phyloP scores from a whole-genome alignment of 2,329 filamentous ascomycete species.

The Claviceps sp. region DNA sequence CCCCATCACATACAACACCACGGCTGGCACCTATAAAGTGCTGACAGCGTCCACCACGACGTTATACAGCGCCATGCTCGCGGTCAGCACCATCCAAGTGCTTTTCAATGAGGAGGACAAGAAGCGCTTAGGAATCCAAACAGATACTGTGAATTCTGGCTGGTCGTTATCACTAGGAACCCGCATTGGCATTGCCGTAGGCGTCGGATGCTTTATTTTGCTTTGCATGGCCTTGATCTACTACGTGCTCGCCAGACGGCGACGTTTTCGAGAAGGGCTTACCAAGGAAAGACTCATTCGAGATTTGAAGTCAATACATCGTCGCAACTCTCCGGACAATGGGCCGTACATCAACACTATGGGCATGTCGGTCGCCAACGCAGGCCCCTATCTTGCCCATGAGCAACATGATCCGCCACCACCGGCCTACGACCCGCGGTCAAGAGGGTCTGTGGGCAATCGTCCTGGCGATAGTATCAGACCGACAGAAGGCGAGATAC shows the following conservation, averaged over 20 bases:
- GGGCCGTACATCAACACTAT: background rate
- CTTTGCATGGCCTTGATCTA: conserved; percentile 14
- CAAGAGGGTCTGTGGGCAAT: conserved; percentile 12
- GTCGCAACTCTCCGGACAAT: background rate
- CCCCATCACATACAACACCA: conserved; percentile 22
- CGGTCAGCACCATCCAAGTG: conserved; percentile 23
- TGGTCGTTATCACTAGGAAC: conserved; percentile 16
- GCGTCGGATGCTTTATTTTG: conserved; percentile 17
- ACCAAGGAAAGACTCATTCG: conserved; percentile 7
- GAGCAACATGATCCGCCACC: conserved; percentile 15
- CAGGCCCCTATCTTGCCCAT: background rate
- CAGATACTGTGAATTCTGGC: conserved; percentile 12
- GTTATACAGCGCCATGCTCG: conserved; percentile 23
- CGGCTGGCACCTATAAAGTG: conserved; percentile 21
- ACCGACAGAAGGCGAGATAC: conserved; percentile 18
- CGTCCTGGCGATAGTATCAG: conserved; percentile 10
- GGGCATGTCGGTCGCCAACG: conserved; percentile 1
- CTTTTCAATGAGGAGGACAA: conserved; percentile 25
- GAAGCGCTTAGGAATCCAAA: conserved; percentile 19
- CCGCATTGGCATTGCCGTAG: conserved; percentile 23
- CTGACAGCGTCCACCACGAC: conserved; percentile 23
- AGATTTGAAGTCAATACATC: conserved; percentile 5
- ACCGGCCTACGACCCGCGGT: conserved; percentile 18
- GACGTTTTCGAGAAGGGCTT: conserved; percentile 9
- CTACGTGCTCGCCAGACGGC: conserved; percentile 15